Conservation (phyloP, 495 filamentous ascomycete species). For the Podospora bellae-mahoneyi region DNA sequence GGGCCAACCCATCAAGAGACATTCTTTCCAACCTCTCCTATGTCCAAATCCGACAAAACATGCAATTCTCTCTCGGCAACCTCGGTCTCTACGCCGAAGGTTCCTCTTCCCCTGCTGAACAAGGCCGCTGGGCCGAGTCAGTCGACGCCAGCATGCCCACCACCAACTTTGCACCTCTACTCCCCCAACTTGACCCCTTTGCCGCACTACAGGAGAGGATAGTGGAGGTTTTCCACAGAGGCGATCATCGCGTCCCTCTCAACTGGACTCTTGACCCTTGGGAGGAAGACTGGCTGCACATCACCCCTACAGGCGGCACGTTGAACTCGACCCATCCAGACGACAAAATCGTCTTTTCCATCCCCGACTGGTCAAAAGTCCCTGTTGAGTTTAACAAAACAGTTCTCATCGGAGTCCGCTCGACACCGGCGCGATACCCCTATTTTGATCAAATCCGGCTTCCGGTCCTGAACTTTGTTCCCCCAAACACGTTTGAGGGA, state of each 20-base stretch:
- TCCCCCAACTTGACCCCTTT: constrained; percentile 55
- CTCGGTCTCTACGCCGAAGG: constrained; percentile 59
- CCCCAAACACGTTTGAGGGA: constrained; percentile 48
- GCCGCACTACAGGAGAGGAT: constrained; percentile 42
- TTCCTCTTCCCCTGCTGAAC: constrained; percentile 49
- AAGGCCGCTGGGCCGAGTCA: constrained; percentile 52
- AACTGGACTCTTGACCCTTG: constrained; percentile 44
- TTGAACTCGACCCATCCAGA: constrained; percentile 43
- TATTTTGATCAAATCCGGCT: constrained; percentile 49
- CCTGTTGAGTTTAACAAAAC: constrained; percentile 39
- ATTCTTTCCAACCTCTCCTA: constrained; percentile 49
- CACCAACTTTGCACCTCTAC: constrained; percentile 39
- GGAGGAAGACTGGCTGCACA: constrained; percentile 46
- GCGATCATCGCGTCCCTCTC: constrained; percentile 43
- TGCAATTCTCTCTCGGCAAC: constrained; percentile 51
- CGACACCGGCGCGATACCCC: constrained; percentile 44
- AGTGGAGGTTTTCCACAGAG: constrained; percentile 58
- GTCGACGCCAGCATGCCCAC: constrained; percentile 35
- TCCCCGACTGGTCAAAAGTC: constrained; percentile 51
- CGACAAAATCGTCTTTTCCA: constrained; percentile 47
- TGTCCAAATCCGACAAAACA: constrained; percentile 40
- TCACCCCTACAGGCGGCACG: constrained; percentile 45
- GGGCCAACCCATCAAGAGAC: constrained; percentile 57
- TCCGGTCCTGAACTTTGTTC: constrained; percentile 47
- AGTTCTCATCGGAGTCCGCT: constrained; percentile 44